A percentile compares a stretch with the other conserved stretches of the same genome.
phyloP scores from a whole-genome alignment of 805 yeast genomes.

The Jamesozyma jinghongensis region DNA sequence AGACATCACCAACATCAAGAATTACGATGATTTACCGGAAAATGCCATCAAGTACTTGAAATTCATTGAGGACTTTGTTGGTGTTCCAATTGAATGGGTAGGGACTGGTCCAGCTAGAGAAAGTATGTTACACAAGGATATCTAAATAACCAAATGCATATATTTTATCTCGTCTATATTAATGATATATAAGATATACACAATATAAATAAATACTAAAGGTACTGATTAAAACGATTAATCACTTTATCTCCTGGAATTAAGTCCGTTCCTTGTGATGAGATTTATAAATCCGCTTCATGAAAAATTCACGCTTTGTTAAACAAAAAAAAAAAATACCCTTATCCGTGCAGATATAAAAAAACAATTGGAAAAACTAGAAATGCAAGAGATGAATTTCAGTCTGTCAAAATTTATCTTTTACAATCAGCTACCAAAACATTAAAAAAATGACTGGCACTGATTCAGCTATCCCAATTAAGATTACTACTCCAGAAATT shows the following conservation, averaged over 20 bases:
- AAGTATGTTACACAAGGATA: conserved; percentile 64
- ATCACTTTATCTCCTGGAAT: too few relatives aligned
- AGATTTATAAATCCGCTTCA: too few relatives aligned
- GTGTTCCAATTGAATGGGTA: conserved; percentile 88
- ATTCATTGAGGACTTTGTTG: conserved; percentile 76
- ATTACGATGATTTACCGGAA: conserved; percentile 73
- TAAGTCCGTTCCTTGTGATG: too few relatives aligned
- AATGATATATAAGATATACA: background rate
- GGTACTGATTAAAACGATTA: too few relatives aligned
- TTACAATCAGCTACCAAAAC: background rate
- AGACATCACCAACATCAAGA: conserved; percentile 64
- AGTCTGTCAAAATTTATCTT: too few relatives aligned
- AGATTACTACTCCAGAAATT: conserved; percentile 39
- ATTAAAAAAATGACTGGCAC: conserved; percentile 8
- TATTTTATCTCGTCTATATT: background rate
- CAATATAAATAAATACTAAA: too few relatives aligned
- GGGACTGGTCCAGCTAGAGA: conserved; percentile 98
- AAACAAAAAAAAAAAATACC: too few relatives aligned
- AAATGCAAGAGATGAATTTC: too few relatives aligned
- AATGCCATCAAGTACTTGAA: conserved; percentile 78
- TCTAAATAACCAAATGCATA: background rate
- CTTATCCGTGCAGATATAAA: too few relatives aligned
- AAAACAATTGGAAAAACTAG: too few relatives aligned
- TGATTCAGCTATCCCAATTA: conserved; percentile 30
- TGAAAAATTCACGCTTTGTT: too few relatives aligned